These are phyloP conservation scores for Lachnellula occidentalis DNA, from an alignment of 2,329 filamentous ascomycete genomes.

Conservation along the genomic window DNA sequence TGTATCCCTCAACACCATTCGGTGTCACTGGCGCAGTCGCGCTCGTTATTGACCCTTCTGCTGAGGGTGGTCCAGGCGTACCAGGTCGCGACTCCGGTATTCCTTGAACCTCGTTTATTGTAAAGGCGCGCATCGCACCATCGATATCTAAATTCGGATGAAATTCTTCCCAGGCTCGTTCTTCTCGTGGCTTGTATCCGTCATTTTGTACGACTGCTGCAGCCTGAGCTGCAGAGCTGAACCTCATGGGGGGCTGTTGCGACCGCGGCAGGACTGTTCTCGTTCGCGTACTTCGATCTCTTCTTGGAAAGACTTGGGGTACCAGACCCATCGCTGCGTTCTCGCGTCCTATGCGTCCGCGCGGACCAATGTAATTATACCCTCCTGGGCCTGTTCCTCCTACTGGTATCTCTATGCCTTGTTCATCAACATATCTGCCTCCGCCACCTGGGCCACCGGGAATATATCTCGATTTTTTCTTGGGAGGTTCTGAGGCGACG, in stretches of 20 bases:
- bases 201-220: constrained; percentile 87
- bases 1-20: constrained; percentile 19
- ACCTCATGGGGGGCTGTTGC: constrained; percentile 41
- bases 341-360: constrained; percentile 47
- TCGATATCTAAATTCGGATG: constrained; percentile 94
- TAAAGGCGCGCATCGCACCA: constrained; percentile 69
- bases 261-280: constrained; percentile 46
- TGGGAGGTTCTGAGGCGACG: constrained; percentile 38
- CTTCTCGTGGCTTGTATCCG: constrained; percentile 94
- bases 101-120: constrained; percentile 80
- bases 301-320: constrained; percentile 41
- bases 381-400: constrained; percentile 42
- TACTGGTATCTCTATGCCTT: constrained; percentile 55
- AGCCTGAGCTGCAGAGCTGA: constrained; percentile 57
- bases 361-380: constrained; percentile 46
- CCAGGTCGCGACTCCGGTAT: constrained; percentile 43
- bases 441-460: constrained; percentile 83
- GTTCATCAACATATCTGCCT: constrained; percentile 73
- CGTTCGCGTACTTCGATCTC: constrained; percentile 51
- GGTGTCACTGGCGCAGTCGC: constrained; percentile 21
- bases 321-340: constrained; percentile 42
- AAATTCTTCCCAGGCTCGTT: constrained; percentile 96
- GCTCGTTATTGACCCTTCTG: constrained; percentile 38
- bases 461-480: constrained; percentile 70
- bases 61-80: constrained; percentile 35